These are phyloP conservation scores for Talaromyces piceae DNA, from an alignment of 2,329 filamentous ascomycete species.

Conservation along the genomic window DNA sequence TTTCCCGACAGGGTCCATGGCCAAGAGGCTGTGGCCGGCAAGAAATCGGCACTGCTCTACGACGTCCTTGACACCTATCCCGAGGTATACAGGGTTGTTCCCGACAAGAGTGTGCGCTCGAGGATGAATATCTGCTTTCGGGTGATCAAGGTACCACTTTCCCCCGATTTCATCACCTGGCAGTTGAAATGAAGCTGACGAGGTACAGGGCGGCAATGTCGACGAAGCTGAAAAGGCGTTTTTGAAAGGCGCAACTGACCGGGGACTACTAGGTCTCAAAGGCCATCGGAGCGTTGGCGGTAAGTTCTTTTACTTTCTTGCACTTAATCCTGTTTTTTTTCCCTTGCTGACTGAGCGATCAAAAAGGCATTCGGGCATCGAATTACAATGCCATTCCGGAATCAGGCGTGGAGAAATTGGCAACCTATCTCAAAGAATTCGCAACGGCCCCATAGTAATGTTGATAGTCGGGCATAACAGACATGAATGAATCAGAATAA, in stretches of 20 bases:
- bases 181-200: constrained; percentile 8
- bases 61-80: constrained; percentile 65
- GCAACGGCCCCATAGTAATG: constrained; percentile 28
- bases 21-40: constrained; percentile 64
- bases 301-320: neutral
- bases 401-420: constrained; percentile 38
- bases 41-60: constrained; percentile 75
- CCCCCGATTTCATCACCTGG: neutral
- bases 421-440: constrained; percentile 46
- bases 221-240: constrained; percentile 68
- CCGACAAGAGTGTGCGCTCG: constrained; percentile 66
- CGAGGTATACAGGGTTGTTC: constrained; percentile 69
- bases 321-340: neutral
- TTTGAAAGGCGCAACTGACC: constrained; percentile 61
- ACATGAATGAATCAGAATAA: too few relatives aligned
- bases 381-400: constrained; percentile 80
- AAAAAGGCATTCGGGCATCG: constrained; percentile 61
- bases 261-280: constrained; percentile 71
- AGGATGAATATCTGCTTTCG: constrained; percentile 96
- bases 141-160: constrained; percentile 43
- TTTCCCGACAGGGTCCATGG: constrained; percentile 65
- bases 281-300: constrained; percentile 78
- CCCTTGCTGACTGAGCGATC: neutral
- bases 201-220: constrained; percentile 48
- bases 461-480: too few relatives aligned